phyloP scores from a whole-genome alignment of 371 early-diverging fungal genomes.

The Apophysomyces ossiformis region DNA sequence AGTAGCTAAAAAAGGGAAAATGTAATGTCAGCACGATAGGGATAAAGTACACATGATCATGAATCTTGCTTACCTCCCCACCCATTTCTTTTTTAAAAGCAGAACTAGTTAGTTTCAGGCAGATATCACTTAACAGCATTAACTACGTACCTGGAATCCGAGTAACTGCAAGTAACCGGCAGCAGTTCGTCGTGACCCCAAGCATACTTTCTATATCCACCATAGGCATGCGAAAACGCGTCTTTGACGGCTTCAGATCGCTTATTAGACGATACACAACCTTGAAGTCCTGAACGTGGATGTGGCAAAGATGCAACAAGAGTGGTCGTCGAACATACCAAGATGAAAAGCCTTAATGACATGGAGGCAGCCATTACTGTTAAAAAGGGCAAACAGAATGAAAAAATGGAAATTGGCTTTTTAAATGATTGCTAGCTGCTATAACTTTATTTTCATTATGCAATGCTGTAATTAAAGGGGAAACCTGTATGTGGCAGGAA shows the following conservation, averaged over 20 bases:
- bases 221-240: slow-evolving; percentile 76
- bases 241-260: slow-evolving; percentile 42
- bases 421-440: no score
- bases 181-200: slow-evolving; percentile 65
- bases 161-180: slow-evolving; percentile 44
- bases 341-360: no score
- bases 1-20: slow-evolving; percentile 46
- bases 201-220: slow-evolving; percentile 69
- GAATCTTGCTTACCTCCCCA: slow-evolving; percentile 47
- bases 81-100: slow-evolving; percentile 38
- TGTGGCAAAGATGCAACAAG: no score
- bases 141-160: slow-evolving; percentile 67
- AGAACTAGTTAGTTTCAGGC: background rate
- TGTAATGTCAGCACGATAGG: background rate
- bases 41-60: no score
- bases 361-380: no score
- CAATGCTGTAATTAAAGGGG: no score
- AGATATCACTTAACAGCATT: background rate
- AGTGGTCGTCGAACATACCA: no score
- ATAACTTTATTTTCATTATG: no score
- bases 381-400: no score
- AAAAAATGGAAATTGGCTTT: no score
- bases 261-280: background rate
- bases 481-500: no score
- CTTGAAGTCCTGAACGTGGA: background rate